A percentile compares a stretch with the other conserved stretches of the same genome.
Evolutionary conservation across 805 yeast genomes (phyloP).

Genomic region (Candida saitoana): DNA sequence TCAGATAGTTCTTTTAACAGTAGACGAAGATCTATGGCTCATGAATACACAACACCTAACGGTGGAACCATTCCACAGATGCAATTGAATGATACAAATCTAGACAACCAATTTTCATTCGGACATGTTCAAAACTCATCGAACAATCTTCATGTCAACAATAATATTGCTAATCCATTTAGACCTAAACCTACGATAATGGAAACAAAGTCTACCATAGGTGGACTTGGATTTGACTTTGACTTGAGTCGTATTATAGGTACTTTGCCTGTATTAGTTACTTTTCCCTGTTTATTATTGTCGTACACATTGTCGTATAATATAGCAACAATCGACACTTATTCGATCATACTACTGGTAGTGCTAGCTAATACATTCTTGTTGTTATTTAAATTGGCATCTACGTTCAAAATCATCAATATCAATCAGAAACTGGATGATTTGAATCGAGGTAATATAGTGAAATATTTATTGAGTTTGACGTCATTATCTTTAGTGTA

Average conservation of each 20-base stretch:
- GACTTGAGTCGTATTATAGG: constrained; percentile 12
- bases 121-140: not conserved
- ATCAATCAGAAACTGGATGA: not conserved
- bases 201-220: not conserved
- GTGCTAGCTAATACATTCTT: constrained; percentile 20
- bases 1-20: not conserved
- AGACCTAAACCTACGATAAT: not conserved
- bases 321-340: not conserved
- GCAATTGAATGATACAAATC: constrained; percentile 1
- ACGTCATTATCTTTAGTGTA: constrained; percentile 17
- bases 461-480: constrained; percentile 7
- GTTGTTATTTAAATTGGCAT: constrained; percentile 14
- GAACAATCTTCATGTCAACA: not conserved
- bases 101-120: constrained; percentile 1
- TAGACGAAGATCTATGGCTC: not conserved
- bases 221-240: not conserved
- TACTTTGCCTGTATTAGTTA: constrained; percentile 31
- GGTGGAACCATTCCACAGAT: constrained; percentile 1
- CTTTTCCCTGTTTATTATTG: constrained; percentile 28
- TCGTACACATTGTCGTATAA: constrained; percentile 18
- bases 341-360: constrained; percentile 1
- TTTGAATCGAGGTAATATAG: not conserved
- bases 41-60: not conserved
- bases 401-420: constrained; percentile 11
- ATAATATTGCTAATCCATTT: not conserved